These are phyloP conservation scores for Acacia confusa DNA, from an alignment of 306 rosid species.

Conservation along the genomic window DNA sequence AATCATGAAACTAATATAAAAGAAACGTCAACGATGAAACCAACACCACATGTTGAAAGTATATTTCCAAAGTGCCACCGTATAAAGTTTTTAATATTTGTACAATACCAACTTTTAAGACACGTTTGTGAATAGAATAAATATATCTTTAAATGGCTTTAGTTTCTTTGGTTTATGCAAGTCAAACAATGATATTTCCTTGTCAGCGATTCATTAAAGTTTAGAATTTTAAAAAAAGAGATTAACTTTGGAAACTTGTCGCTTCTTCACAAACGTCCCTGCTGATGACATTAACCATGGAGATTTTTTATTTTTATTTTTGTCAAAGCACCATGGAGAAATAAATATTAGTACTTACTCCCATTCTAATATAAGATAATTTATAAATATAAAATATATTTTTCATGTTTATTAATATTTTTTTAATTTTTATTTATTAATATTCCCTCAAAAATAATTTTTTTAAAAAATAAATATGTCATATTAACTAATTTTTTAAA, in stretches of 20 bases:
- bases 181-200: neutral
- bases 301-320: too few relatives aligned
- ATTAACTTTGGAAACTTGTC: neutral
- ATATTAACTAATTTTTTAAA: too few relatives aligned
- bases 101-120: neutral
- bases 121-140: neutral
- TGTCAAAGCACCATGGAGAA: too few relatives aligned
- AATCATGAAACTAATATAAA: neutral
- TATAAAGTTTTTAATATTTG: neutral
- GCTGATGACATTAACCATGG: neutral
- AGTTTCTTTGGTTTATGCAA: neutral
- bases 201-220: neutral
- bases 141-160: neutral
- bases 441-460: too few relatives aligned
- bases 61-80: neutral
- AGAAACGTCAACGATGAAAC: neutral
- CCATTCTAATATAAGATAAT: too few relatives aligned
- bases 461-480: too few relatives aligned
- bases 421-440: too few relatives aligned
- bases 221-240: neutral
- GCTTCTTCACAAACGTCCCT: neutral
- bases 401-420: too few relatives aligned
- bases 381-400: too few relatives aligned
- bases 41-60: neutral
- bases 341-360: neutral